Base-by-base conservation (phyloP, 306 rosid genomes). In the Inga oerstediana region DNA sequence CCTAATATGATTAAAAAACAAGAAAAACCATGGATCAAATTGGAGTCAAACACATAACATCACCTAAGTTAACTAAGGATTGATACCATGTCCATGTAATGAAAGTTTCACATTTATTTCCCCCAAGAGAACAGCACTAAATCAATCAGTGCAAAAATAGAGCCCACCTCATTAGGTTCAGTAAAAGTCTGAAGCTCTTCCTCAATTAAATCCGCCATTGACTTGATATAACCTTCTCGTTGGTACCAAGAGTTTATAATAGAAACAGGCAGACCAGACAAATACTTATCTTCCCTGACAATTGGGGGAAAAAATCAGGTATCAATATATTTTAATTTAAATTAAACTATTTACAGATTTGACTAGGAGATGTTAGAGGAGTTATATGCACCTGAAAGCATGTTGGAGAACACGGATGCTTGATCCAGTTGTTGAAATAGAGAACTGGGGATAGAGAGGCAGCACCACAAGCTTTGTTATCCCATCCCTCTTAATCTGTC, bases 361-460 rank as follows among this genome's bases (percentile, higher is more conserved):
- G 74, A 84, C 11, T 24, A 80, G 66, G 52, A 77, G 72, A 35
- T 54, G 79, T 34, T 27, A 43, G 77, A 14, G 65, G 76, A 82
- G 79, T 80, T 27, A 73, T 73, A 30, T 19, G 22, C 24, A 97
- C 99, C 97, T 90, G 92, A 94, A 94, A 56, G 85, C 72, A n/a
- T 87, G 90, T 75, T 89, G 89, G 35, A 97, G 93, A 62, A 94
- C 97, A 51, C 97, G 93, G 79, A 97, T 79, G 84, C 99, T 97
- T 49, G 99, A 97, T 84, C 99, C 99, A 64, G 99, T 97, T n/a
- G 99, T 97, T 65, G 99, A 97, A 85, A 97, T 97, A 87, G 99
- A 97, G 84, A 90, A 97, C 75, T 97, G 99, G 75, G 99, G 99
- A 87, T 97, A 97, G 24, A 97, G 89, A 54, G 99, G 99, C 78